These are phyloP conservation scores for Protea cynaroides DNA, from an alignment of 164 flowering plant genomes.

Conservation along the genomic window DNA sequence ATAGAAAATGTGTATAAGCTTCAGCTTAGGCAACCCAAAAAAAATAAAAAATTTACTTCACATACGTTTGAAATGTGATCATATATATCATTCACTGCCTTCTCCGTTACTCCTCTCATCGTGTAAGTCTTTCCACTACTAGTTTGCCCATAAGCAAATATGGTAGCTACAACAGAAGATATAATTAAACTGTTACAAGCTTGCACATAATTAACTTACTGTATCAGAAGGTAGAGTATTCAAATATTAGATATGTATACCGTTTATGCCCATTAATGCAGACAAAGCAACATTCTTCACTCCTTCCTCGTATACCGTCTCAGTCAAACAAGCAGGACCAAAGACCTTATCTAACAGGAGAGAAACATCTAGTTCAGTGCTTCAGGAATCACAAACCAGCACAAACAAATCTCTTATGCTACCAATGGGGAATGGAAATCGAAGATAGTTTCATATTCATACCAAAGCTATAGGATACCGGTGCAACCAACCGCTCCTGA, in stretches of 20 bases:
- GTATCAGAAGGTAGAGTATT: neutral
- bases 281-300: constrained; percentile 92
- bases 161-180: constrained; percentile 61
- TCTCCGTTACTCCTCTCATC: constrained; percentile 96
- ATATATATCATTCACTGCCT: constrained; percentile 89
- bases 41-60: neutral
- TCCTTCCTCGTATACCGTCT: constrained; percentile 78
- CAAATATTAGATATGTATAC: constrained; percentile 25
- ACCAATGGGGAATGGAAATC: neutral
- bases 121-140: constrained; percentile 99
- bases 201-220: neutral
- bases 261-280: constrained; percentile 91
- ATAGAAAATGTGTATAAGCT: neutral
- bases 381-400: neutral
- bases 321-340: constrained; percentile 67
- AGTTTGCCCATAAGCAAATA: constrained; percentile 99
- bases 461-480: constrained; percentile 78
- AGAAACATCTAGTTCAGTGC: neutral
- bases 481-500: constrained; percentile 59
- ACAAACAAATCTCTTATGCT: neutral
- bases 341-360: constrained; percentile 72
- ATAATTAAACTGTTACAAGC: neutral
- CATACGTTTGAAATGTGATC: constrained; percentile 75
- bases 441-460: neutral
- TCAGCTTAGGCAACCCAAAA: neutral